Conservation (phyloP, 176 grass and related monocot genomes). For the maize (Zea mays) region DNA sequence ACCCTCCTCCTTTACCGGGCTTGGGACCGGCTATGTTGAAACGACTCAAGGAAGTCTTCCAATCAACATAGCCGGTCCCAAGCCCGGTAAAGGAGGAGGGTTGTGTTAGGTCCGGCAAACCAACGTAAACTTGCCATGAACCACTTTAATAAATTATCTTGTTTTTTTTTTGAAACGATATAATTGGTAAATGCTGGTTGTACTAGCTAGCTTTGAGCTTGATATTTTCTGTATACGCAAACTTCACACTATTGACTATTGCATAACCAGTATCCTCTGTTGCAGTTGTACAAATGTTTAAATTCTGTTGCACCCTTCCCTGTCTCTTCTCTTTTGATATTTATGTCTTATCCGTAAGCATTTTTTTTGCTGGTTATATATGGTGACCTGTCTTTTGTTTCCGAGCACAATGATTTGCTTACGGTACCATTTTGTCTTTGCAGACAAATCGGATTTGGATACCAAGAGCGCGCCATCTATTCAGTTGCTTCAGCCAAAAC, state of each 20-base stretch:
- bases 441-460: conserved; percentile 60
- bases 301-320: neutral
- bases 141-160: neutral
- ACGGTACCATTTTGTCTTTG: conserved; percentile 32
- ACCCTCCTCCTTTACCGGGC: no score
- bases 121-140: no score
- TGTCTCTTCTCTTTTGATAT: neutral
- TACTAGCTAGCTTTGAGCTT: neutral
- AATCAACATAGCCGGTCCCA: no score
- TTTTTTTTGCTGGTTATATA: neutral
- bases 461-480: conserved; percentile 70
- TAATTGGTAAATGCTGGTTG: neutral
- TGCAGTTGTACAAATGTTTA: neutral
- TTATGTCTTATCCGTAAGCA: neutral
- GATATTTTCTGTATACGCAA: neutral
- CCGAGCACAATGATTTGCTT: conserved; percentile 12
- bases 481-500: conserved; percentile 64
- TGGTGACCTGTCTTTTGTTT: neutral
- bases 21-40: no score
- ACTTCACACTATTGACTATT: neutral
- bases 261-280: neutral
- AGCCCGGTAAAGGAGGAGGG: no score
- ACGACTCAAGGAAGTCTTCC: no score
- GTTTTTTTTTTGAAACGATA: neutral
- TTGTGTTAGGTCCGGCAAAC: no score